A percentile compares a stretch with the other conserved stretches of the same genome.
phyloP scores from a whole-genome alignment of 2,329 filamentous ascomycete genomes.

The Paradendryphiella salina region DNA sequence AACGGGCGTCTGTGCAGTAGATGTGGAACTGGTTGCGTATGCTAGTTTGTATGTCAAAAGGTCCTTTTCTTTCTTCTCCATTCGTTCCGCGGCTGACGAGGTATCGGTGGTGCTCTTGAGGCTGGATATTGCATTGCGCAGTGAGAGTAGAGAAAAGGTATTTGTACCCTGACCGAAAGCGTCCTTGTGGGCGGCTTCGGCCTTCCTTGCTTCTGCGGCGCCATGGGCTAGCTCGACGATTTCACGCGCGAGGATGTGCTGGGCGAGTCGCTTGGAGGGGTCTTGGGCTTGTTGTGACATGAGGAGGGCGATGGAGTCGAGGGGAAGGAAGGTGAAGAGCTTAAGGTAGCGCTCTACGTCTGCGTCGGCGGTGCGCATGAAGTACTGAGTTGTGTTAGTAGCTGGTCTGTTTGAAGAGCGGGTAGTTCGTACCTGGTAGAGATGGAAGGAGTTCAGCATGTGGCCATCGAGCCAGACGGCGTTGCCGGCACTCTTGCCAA shows the following conservation, averaged over 20 bases:
- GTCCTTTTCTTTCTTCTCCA: constrained; percentile 18
- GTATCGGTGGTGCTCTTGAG: constrained; percentile 2
- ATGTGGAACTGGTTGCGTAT: constrained; percentile 23
- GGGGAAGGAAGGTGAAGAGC: constrained; percentile 85
- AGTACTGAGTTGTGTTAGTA: constrained; percentile 62
- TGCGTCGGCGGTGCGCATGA: constrained; percentile 77
- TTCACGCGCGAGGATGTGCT: constrained; percentile 81
- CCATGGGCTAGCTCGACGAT: constrained; percentile 82
- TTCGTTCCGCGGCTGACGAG: not conserved
- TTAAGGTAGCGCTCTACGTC: constrained; percentile 82
- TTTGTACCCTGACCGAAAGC: constrained; percentile 46
- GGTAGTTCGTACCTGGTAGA: constrained; percentile 65
- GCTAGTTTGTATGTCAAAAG: constrained; percentile 34
- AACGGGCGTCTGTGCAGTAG: constrained; percentile 15
- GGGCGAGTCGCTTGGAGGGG: constrained; percentile 73
- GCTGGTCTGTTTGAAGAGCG: not conserved
- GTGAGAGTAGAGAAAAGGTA: constrained; percentile 32
- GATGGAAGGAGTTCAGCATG: constrained; percentile 79
- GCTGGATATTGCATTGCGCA: constrained; percentile 25
- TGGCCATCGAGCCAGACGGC: constrained; percentile 87
- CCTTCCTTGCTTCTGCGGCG: constrained; percentile 62
- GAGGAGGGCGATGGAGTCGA: constrained; percentile 65
- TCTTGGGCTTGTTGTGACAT: constrained; percentile 70
- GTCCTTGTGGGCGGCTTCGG: constrained; percentile 61
- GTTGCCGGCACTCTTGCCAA: constrained; percentile 93